These are phyloP conservation scores for Trapa bicornis DNA, from an alignment of 345 rosid species.

Conservation along the genomic window DNA sequence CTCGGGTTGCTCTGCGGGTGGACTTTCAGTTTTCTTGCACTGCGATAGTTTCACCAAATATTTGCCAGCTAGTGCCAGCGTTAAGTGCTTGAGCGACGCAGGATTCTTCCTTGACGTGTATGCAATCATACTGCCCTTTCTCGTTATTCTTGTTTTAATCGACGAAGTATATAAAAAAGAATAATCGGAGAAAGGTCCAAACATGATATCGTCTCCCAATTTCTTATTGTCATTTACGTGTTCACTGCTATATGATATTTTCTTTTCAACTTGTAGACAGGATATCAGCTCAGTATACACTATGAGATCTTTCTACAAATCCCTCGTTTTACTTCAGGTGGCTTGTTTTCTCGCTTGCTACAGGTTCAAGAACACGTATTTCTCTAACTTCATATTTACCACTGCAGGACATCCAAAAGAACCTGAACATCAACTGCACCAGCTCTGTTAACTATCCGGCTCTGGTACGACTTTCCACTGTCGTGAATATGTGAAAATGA, in stretches of 20 bases:
- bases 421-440: constrained; percentile 56
- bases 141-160: not conserved
- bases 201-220: not conserved
- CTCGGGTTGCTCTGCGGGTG: constrained; percentile 99
- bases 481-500: not conserved
- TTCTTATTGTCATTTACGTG: not conserved
- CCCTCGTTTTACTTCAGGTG: constrained; percentile 25
- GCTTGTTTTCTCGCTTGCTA: not conserved
- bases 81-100: constrained; percentile 95
- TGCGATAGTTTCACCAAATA: constrained; percentile 54
- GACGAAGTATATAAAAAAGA: not conserved
- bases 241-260: not conserved
- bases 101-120: constrained; percentile 86
- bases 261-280: constrained; percentile 33
- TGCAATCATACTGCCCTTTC: constrained; percentile 7
- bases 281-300: constrained; percentile 52
- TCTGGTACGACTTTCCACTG: constrained; percentile 33
- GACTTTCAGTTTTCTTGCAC: constrained; percentile 64
- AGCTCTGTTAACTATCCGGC: constrained; percentile 27
- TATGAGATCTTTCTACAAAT: constrained; percentile 47
- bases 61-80: constrained; percentile 48
- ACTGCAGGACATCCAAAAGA: constrained; percentile 48
- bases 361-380: too few species aligned
- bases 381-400: constrained; percentile 11
- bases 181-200: not conserved